These are phyloP conservation scores for Crepidotus variabilis DNA, from an alignment of 768 basidiomycete species.

Conservation along the genomic window DNA sequence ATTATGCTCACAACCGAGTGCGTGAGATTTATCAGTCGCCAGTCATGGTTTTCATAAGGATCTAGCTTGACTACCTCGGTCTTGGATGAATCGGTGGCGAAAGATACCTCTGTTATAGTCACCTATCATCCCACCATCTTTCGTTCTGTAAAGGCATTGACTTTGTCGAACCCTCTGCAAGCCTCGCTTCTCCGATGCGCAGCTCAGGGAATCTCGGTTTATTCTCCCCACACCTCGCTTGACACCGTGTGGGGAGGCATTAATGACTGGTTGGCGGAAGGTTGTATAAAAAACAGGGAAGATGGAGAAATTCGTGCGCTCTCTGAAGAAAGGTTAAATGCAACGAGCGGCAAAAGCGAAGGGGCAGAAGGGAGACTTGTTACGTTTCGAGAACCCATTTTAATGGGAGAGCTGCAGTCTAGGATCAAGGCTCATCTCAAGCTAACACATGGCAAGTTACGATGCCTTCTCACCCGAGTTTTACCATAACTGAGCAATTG, in stretches of 20 bases:
- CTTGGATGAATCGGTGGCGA: slow-evolving; percentile 59
- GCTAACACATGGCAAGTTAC: slow-evolving; percentile 28
- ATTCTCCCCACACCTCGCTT: slow-evolving; percentile 84
- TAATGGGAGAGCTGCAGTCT: slow-evolving; percentile 55
- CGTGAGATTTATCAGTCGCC: slow-evolving; percentile 21
- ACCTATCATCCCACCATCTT: slow-evolving; percentile 89
- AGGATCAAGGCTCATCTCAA: slow-evolving; percentile 69
- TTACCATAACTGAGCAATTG: slow-evolving; percentile 4
- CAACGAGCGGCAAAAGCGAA: slow-evolving; percentile 30
- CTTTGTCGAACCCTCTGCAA: slow-evolving; percentile 76
- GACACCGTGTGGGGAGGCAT: slow-evolving; percentile 84
- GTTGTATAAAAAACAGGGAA: slow-evolving; percentile 36
- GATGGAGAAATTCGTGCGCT: slow-evolving; percentile 34
- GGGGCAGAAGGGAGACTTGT: slow-evolving; percentile 72
- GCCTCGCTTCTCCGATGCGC: slow-evolving; percentile 75
- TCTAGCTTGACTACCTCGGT: slow-evolving; percentile 72
- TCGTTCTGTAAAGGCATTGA: slow-evolving; percentile 68
- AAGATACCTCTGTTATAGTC: slow-evolving; percentile 63
- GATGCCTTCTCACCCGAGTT: slow-evolving; percentile 15
- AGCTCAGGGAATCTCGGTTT: slow-evolving; percentile 80
- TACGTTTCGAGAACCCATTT: slow-evolving; percentile 51
- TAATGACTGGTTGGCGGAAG: slow-evolving; percentile 84
- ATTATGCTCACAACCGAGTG: slow-evolving; percentile 75
- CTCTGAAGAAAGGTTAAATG: slow-evolving; percentile 36
- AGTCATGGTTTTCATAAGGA: slow-evolving; percentile 1